A percentile compares a stretch with the other conserved stretches of the same genome.
Evolutionary conservation across 176 grass and related monocot species (phyloP).

Genomic region (Microstegium vimineum): DNA sequence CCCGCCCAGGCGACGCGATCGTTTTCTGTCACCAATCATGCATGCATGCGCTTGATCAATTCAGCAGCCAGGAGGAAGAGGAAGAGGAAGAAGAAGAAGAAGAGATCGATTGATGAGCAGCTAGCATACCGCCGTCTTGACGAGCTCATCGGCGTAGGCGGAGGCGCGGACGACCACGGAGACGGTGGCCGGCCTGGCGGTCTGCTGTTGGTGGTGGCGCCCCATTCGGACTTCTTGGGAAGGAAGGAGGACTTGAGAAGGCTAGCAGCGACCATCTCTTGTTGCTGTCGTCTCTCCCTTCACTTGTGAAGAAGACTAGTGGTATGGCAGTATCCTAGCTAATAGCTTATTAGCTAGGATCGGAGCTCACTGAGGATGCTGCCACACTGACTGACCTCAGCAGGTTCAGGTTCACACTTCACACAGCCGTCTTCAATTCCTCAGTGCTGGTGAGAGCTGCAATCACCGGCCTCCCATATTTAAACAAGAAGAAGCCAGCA

Average conservation of each 20-base stretch:
- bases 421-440: not conserved
- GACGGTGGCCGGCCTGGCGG: constrained; percentile 34
- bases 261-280: constrained; percentile 63
- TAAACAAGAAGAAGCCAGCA: constrained; percentile 20
- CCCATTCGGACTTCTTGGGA: constrained; percentile 72
- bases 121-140: constrained; percentile 69
- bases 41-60: too few species aligned
- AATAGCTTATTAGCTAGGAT: too few species aligned
- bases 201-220: constrained; percentile 27
- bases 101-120: not conserved
- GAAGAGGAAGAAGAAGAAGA: too few species aligned
- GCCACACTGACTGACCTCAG: not conserved
- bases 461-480: constrained; percentile 30
- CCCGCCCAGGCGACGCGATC: constrained; percentile 77
- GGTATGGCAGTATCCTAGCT: not conserved
- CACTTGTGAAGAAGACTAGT: not conserved
- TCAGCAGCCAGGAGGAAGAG: too few species aligned
- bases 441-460: constrained; percentile 31
- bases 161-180: constrained; percentile 73
- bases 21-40: too few species aligned
- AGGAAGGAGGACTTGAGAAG: constrained; percentile 95
- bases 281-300: not conserved
- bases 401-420: constrained; percentile 12
- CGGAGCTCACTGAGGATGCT: not conserved
- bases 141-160: constrained; percentile 82